phyloP scores from a whole-genome alignment of 192 early-diverging fungal species.

The Coemansia sp. region DNA sequence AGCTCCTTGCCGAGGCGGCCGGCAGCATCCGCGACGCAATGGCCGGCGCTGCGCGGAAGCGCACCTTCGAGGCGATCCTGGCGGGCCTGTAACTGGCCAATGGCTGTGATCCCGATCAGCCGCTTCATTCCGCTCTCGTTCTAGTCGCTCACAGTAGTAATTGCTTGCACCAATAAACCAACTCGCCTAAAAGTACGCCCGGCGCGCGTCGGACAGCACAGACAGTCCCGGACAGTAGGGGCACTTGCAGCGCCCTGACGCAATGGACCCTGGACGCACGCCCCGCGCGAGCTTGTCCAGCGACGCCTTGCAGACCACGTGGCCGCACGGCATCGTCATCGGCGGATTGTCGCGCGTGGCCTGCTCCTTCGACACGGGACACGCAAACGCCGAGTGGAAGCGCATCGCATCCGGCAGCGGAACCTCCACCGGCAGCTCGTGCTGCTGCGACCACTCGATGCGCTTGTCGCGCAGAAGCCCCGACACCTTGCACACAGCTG shows the following conservation, averaged over 20 bases:
- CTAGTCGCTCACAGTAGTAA: neutral
- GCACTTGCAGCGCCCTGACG: conserved; percentile 82
- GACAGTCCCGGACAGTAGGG: conserved; percentile 95
- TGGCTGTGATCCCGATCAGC: neutral
- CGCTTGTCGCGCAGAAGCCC: conserved; percentile 79
- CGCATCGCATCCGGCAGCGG: conserved; percentile 80
- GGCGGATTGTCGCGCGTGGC: conserved; percentile 92
- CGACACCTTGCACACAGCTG: conserved; percentile 89
- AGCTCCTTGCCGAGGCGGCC: conserved; percentile 24
- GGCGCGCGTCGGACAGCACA: conserved; percentile 62
- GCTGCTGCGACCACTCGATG: conserved; percentile 87
- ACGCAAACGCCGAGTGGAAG: conserved; percentile 95
- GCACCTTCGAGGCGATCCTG: conserved; percentile 28
- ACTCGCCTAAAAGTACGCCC: conserved; percentile 12
- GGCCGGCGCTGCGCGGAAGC: conserved; percentile 14
- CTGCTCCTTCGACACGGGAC: conserved; percentile 96
- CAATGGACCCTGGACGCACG: conserved; percentile 51
- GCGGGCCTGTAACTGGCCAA: no score
- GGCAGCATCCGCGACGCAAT: conserved; percentile 15
- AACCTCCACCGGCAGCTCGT: conserved; percentile 93
- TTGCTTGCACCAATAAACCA: neutral
- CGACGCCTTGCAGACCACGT: conserved; percentile 92
- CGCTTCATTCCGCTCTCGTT: neutral
- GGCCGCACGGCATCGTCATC: conserved; percentile 97
- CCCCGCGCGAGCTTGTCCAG: conserved; percentile 79